These are phyloP conservation scores for Umbilicus rupestris DNA, from an alignment of 164 flowering plant genomes.

Conservation along the genomic window DNA sequence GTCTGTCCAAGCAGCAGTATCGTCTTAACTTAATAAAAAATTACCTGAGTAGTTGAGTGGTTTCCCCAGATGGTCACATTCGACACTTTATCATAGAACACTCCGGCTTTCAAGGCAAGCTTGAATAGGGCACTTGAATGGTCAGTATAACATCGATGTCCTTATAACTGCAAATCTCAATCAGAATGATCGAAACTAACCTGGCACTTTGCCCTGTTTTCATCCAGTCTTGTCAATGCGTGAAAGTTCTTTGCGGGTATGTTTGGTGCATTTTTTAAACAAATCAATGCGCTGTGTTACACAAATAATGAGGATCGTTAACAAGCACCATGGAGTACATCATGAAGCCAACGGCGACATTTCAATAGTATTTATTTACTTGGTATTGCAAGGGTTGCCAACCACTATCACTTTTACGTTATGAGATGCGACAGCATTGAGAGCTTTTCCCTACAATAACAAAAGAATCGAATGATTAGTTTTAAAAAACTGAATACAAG, in stretches of 20 bases:
- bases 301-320: background rate
- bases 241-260: conserved; percentile 94
- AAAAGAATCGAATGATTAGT: background rate
- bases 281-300: conserved; percentile 63
- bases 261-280: conserved; percentile 90
- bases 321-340: background rate
- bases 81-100: conserved; percentile 90
- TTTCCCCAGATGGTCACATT: conserved; percentile 98
- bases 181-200: conserved; percentile 19
- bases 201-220: conserved; percentile 98
- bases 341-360: background rate
- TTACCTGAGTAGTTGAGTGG: conserved; percentile 97
- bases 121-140: conserved; percentile 21
- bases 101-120: conserved; percentile 97
- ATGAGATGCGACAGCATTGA: conserved; percentile 81
- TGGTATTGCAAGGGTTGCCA: conserved; percentile 97
- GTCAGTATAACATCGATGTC: background rate
- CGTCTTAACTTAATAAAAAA: background rate
- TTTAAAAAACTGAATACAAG: no score
- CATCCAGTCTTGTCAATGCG: conserved; percentile 92
- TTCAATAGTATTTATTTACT: conserved; percentile 40
- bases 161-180: background rate
- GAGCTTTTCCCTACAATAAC: conserved; percentile 65
- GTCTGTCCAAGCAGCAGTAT: background rate
- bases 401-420: conserved; percentile 91